Conservation (phyloP, 225 moss, liverwort and hornwort genomes). For the Neckera pumila region DNA sequence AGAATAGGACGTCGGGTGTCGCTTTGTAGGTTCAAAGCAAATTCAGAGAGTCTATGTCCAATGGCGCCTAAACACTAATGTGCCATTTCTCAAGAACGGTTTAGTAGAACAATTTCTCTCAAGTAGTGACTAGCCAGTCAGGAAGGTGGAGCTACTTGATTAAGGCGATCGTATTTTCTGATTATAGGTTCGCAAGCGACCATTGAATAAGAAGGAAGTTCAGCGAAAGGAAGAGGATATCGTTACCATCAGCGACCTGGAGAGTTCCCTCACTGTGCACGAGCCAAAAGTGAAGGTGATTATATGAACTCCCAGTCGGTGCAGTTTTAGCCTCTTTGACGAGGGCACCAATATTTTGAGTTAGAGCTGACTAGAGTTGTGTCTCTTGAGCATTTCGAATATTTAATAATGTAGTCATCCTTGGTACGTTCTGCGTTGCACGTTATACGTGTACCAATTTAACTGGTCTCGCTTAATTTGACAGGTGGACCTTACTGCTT, state of each 20-base stretch:
- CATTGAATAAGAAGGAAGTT: conserved; percentile 92
- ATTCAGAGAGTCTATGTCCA: not conserved
- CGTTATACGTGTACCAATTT: not conserved
- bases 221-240: conserved; percentile 95
- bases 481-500: conserved; percentile 98
- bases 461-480: not conserved
- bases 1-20: not conserved
- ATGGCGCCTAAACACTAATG: not conserved
- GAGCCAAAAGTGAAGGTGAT: conserved; percentile 97
- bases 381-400: not conserved
- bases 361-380: not conserved
- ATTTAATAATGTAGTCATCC: not conserved
- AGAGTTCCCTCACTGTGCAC: conserved; percentile 81
- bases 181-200: conserved; percentile 82
- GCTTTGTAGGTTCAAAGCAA: not conserved
- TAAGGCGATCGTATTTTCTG: not conserved
- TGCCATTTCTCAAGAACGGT: not conserved
- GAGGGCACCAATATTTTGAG: not conserved
- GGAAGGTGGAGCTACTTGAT: not conserved
- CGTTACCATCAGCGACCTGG: conserved; percentile 60
- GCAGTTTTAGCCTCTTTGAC: not conserved
- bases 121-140: not conserved
- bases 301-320: not conserved
- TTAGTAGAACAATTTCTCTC: not conserved
- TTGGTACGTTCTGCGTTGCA: not conserved